These are phyloP conservation scores for Ceratocystis cacaofunesta DNA, from an alignment of 2,329 filamentous ascomycete genomes.

Conservation along the genomic window DNA sequence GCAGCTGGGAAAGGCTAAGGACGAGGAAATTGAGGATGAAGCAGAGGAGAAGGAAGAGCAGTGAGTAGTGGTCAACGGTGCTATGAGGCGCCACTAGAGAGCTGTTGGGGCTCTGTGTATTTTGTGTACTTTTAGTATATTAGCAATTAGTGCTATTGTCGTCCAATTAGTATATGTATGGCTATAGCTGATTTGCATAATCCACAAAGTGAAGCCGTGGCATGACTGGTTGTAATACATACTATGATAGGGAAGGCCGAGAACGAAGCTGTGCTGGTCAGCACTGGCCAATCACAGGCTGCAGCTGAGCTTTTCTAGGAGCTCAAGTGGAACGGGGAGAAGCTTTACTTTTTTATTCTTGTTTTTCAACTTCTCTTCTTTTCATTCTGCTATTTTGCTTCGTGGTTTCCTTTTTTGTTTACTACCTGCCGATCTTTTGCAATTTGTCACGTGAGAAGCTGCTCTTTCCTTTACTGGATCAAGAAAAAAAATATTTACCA, in stretches of 20 bases:
- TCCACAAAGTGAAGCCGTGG: no score
- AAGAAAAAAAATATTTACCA: neutral
- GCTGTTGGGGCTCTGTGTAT: neutral
- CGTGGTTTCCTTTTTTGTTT: neutral
- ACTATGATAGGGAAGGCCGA: no score
- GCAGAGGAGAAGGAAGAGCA: neutral
- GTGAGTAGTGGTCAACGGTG: neutral
- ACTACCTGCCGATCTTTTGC: neutral
- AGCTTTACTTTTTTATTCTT: neutral
- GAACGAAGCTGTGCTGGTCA: neutral
- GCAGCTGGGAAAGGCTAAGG: neutral
- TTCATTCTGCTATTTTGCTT: neutral
- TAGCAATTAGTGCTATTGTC: neutral
- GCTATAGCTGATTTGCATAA: no score
- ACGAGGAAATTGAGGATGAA: neutral
- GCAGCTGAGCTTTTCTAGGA: neutral
- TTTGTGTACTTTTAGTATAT: neutral
- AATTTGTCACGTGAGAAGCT: neutral
- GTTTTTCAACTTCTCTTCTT: neutral
- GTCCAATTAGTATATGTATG: neutral
- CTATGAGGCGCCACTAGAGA: neutral
- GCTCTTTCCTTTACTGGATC: neutral
- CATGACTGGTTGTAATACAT: no score
- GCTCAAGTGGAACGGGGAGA: neutral
- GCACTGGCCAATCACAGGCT: slow-evolving; percentile 11